Evolutionary conservation across 2,329 filamentous ascomycete genomes (phyloP).

Genomic region (Trichophyton simii): DNA sequence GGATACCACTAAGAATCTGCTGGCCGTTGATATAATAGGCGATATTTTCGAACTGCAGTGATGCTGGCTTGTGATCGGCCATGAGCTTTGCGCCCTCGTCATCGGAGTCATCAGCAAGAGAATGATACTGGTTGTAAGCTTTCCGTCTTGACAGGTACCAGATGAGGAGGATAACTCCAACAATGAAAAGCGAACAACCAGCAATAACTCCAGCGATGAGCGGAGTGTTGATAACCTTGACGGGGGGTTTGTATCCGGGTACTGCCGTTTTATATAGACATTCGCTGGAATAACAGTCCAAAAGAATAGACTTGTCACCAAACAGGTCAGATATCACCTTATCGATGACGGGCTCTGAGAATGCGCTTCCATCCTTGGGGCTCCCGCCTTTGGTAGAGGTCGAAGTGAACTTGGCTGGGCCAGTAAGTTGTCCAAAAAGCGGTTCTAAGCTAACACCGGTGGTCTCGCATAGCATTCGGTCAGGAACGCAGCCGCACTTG

Average conservation of each 20-base stretch:
- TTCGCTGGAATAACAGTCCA: conserved; percentile 75
- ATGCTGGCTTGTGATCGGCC: conserved; percentile 80
- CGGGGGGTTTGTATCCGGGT: conserved; percentile 73
- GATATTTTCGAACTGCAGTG: conserved; percentile 78
- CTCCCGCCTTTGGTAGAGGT: conserved; percentile 42
- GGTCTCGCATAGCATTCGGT: conserved; percentile 87
- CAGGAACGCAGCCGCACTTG: conserved; percentile 74
- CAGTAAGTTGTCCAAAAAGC: conserved; percentile 66
- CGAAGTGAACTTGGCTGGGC: conserved; percentile 75
- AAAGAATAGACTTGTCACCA: conserved; percentile 75
- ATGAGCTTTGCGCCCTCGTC: conserved; percentile 80
- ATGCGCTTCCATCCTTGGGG: conserved; percentile 61
- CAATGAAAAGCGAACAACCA: conserved; percentile 70
- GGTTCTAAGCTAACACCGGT: conserved; percentile 72
- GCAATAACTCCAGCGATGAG: conserved; percentile 91
- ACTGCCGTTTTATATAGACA: conserved; percentile 88
- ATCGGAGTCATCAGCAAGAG: conserved; percentile 74
- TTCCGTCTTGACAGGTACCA: conserved; percentile 81
- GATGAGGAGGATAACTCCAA: conserved; percentile 66
- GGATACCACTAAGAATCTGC: conserved; percentile 66
- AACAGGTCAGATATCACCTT: conserved; percentile 78
- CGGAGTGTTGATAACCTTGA: conserved; percentile 94
- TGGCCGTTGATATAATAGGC: conserved; percentile 79
- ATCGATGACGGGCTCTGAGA: conserved; percentile 88
- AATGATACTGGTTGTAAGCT: conserved; percentile 47